These are phyloP conservation scores for Caryopteris hybrid DNA, from an alignment of 305 asterid species.

Conservation along the genomic window DNA sequence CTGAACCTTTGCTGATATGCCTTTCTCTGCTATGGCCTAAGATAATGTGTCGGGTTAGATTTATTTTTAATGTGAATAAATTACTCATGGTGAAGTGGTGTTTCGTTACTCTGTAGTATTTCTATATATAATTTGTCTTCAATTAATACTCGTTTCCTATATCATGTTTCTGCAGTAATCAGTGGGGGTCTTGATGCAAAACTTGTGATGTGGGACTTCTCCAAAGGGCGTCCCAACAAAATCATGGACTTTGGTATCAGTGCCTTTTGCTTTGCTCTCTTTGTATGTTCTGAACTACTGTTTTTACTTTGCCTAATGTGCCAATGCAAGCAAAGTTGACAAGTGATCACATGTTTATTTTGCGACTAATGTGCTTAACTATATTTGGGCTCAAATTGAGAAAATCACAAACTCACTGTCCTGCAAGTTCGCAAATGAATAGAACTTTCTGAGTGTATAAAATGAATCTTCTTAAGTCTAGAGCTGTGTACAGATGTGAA, in stretches of 20 bases:
- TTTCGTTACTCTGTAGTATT: neutral
- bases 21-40: neutral
- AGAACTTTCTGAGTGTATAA: neutral
- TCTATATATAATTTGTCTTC: neutral
- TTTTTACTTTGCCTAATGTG: neutral
- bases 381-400: neutral
- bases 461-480: neutral
- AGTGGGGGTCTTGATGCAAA: constrained; percentile 98
- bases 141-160: neutral
- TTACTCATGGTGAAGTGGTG: neutral
- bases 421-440: neutral
- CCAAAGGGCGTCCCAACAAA: constrained; percentile 74
- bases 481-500: neutral
- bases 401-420: neutral
- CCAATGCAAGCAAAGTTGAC: neutral
- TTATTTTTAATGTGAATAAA: neutral
- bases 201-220: constrained; percentile 90
- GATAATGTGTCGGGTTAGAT: neutral
- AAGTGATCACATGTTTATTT: neutral
- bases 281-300: neutral
- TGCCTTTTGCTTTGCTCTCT: constrained; percentile 12
- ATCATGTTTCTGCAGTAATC: constrained; percentile 48
- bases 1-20: neutral
- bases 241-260: constrained; percentile 71
- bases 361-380: neutral